Conservation (phyloP, 495 filamentous ascomycete species). For the Emericellopsis terricola region DNA sequence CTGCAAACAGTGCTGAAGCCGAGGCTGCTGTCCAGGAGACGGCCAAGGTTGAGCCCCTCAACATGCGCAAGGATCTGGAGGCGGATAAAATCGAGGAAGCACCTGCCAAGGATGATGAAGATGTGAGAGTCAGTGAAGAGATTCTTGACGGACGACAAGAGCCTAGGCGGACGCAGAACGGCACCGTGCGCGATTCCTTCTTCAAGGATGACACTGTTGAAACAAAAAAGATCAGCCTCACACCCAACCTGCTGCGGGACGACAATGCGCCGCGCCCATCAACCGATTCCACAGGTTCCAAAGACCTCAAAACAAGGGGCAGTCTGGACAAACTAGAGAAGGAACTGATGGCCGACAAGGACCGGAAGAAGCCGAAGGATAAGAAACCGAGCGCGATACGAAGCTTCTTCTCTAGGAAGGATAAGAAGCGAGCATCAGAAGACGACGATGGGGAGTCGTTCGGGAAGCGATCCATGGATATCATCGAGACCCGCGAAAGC, state of each 20-base stretch:
- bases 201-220: slow-evolving; percentile 92
- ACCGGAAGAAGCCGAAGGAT: slow-evolving; percentile 67
- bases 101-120: slow-evolving; percentile 8
- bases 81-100: slow-evolving; percentile 15
- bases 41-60: slow-evolving; percentile 8
- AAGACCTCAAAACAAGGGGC: slow-evolving; percentile 35
- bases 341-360: slow-evolving; percentile 21
- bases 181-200: slow-evolving; percentile 79
- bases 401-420: slow-evolving; percentile 87
- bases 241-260: slow-evolving; percentile 83
- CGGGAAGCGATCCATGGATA: slow-evolving; percentile 41
- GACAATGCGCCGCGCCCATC: slow-evolving; percentile 44
- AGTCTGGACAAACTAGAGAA: slow-evolving; percentile 41
- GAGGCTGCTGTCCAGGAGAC: slow-evolving; percentile 25
- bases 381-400: slow-evolving; percentile 86
- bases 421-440: slow-evolving; percentile 57
- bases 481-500: slow-evolving; percentile 18
- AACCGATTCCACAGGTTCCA: slow-evolving; percentile 45
- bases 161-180: slow-evolving; percentile 57
- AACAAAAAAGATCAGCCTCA: slow-evolving; percentile 93
- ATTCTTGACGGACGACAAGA: slow-evolving; percentile 38
- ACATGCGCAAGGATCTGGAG: not conserved
- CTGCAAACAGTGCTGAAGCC: slow-evolving; percentile 11
- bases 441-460: slow-evolving; percentile 47
- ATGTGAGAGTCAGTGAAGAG: slow-evolving; percentile 44